A percentile compares a stretch with the other conserved stretches of the same genome.
These are phyloP conservation scores for Cajanus cajan DNA, from an alignment of 306 rosid species.

Conservation along the genomic window DNA sequence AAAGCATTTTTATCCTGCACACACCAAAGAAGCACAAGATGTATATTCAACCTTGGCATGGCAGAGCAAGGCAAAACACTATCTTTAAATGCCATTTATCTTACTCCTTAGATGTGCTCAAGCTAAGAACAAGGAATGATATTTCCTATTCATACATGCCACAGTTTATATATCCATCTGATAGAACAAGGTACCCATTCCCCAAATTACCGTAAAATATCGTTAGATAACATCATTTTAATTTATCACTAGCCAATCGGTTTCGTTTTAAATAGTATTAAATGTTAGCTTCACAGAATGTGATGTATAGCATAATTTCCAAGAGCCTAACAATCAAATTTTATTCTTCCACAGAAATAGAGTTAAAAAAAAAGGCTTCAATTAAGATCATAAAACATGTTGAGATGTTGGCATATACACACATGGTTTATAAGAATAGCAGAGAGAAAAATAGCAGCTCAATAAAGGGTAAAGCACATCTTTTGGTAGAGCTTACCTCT, in stretches of 20 bases:
- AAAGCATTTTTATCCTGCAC: constrained; percentile 79
- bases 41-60: constrained; percentile 6
- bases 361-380: background rate
- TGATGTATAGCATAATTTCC: background rate
- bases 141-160: background rate
- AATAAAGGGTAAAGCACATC: background rate
- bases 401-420: background rate
- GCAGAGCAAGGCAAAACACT: background rate
- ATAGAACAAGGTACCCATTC: background rate
- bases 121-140: background rate
- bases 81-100: background rate
- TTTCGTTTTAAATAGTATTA: background rate
- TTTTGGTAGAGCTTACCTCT: constrained; percentile 49
- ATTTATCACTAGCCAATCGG: background rate
- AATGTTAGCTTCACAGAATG: background rate
- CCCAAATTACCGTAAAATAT: background rate
- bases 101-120: background rate
- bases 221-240: background rate
- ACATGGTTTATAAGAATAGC: background rate
- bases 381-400: background rate
- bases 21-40: background rate
- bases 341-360: background rate
- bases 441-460: background rate
- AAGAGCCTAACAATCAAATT: background rate
- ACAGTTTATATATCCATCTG: background rate